Conservation (phyloP, 768 basidiomycete genomes). For the Lactarius quietus region DNA sequence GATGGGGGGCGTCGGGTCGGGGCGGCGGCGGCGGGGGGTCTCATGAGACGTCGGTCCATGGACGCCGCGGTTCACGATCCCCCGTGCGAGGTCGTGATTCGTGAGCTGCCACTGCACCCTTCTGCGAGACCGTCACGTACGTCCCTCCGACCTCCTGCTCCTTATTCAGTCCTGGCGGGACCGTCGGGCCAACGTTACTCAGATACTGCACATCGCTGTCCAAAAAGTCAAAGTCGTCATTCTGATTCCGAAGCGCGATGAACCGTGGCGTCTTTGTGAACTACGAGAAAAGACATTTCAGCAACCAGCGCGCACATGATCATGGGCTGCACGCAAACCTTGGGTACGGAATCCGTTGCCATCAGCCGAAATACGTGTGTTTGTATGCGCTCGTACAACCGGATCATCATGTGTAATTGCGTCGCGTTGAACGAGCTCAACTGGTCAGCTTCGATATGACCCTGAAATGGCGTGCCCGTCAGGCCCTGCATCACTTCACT, state of each 20-base stretch:
- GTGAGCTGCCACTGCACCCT: conserved; percentile 52
- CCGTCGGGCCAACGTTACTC: conserved; percentile 39
- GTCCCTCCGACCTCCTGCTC: conserved; percentile 69
- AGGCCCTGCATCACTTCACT: conserved; percentile 80
- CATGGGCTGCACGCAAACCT: conserved; percentile 45
- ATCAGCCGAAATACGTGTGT: conserved; percentile 95
- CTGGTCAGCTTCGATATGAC: conserved; percentile 77
- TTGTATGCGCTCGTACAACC: conserved; percentile 94
- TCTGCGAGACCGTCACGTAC: conserved; percentile 82
- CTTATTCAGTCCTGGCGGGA: conserved; percentile 62
- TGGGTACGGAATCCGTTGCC: conserved; percentile 99
- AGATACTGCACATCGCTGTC: conserved; percentile 45
- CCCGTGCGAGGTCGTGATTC: conserved; percentile 29
- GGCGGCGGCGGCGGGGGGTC: too few species aligned
- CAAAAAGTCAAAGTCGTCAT: conserved; percentile 68
- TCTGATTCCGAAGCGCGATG: conserved; percentile 72
- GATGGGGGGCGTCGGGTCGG: too few species aligned
- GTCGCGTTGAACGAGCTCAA: conserved; percentile 87
- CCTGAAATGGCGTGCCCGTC: conserved; percentile 74
- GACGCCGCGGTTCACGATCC: conserved; percentile 21
- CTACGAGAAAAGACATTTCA: conserved; percentile 39
- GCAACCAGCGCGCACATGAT: neutral
- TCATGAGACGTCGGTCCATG: conserved; percentile 21
- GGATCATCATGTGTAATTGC: conserved; percentile 90
- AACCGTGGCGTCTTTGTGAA: conserved; percentile 88